A percentile compares a stretch with the other conserved stretches of the same genome.
Evolutionary conservation across 2,329 filamentous ascomycete genomes (phyloP).

Genomic region (Cladophialophora bantiana): DNA sequence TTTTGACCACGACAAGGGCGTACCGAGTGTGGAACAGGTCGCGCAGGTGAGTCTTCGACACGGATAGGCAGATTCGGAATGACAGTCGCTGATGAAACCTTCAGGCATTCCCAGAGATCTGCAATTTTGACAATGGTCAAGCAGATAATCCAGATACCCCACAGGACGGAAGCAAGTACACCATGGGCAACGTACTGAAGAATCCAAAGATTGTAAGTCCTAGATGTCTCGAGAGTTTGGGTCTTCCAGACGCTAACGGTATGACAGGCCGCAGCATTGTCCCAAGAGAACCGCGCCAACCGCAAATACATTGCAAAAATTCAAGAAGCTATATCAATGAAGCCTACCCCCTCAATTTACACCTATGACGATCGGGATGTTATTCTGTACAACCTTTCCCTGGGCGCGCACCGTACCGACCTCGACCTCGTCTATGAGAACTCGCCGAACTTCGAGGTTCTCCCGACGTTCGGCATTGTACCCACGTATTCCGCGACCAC

Average conservation of each 20-base stretch:
- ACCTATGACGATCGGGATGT: conserved; percentile 84
- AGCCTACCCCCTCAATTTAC: conserved; percentile 74
- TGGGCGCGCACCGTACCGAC: conserved; percentile 90
- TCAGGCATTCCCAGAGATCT: conserved; percentile 77
- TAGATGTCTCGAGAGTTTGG: neutral
- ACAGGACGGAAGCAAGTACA: conserved; percentile 77
- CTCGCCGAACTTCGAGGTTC: conserved; percentile 86
- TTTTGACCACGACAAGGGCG: conserved; percentile 42
- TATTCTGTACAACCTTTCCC: conserved; percentile 93
- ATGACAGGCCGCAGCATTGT: conserved; percentile 38
- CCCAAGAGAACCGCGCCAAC: conserved; percentile 49
- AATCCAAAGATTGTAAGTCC: conserved; percentile 60
- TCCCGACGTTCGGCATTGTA: conserved; percentile 83
- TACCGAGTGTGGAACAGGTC: conserved; percentile 39
- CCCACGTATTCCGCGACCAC: conserved; percentile 84
- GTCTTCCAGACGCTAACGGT: neutral
- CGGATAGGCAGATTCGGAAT: conserved; percentile 48
- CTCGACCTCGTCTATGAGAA: conserved; percentile 90
- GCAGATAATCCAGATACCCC: conserved; percentile 84
- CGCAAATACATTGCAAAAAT: conserved; percentile 77
- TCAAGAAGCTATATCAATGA: conserved; percentile 74
- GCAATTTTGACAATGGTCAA: conserved; percentile 85
- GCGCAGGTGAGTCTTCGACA: conserved; percentile 43
- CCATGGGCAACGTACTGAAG: conserved; percentile 87
- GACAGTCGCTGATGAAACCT: conserved; percentile 43